Base-by-base conservation (phyloP, 768 basidiomycete genomes). In the Hygrocybe coccinea region DNA sequence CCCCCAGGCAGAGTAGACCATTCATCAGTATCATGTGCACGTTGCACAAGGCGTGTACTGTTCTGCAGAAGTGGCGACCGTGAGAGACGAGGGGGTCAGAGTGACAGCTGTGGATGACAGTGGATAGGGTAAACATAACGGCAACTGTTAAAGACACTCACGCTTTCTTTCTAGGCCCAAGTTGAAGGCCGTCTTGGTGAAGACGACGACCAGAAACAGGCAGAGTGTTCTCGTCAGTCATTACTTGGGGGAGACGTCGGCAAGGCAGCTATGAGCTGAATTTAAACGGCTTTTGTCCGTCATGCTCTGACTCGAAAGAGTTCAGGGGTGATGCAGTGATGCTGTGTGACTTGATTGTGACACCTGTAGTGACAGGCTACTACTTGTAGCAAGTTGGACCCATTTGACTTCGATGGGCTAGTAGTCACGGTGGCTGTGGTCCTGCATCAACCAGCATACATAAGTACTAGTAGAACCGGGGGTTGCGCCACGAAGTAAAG, bases 51-150 rank as follows among this genome's bases (percentile, higher is more conserved):
- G 50, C 35, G 14, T 51, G 50, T 35, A 35, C 35, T 1, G 56
- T 59, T 17, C 57, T 19, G 1, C 67, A 58, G 37, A 67, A 69
- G 34, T 69, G 66, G 12, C 49, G 45, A 5, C 66, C 58, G 37
- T 66, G 59, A 33, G 64, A 61, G 17, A 67, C 59, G 15, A 67
- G 49, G 12, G 58, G 57, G 37, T 61, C 58, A 44, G n/a, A 14
- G 39, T 43, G n/a, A 24, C 50, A 51, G 29, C 50, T 51, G n/a
- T n/a, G n/a, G n/a, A n/a, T n/a, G n/a, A n/a, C n/a, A 21, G 12
- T 38, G 12, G n/a, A n/a, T n/a, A n/a, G 38, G 34, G 14, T 53
- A 39, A n/a, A 14, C 7, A 19, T 10, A 14, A 19, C 4, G 34
- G 12, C 9, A 51, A 2, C 14, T n/a, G n/a, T n/a, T n/a, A 14